Evolutionary conservation across 2,329 filamentous ascomycete genomes (phyloP), one percentile per base, ranked within the genome.

Genomic region (Penicillium digitatum): DNA sequence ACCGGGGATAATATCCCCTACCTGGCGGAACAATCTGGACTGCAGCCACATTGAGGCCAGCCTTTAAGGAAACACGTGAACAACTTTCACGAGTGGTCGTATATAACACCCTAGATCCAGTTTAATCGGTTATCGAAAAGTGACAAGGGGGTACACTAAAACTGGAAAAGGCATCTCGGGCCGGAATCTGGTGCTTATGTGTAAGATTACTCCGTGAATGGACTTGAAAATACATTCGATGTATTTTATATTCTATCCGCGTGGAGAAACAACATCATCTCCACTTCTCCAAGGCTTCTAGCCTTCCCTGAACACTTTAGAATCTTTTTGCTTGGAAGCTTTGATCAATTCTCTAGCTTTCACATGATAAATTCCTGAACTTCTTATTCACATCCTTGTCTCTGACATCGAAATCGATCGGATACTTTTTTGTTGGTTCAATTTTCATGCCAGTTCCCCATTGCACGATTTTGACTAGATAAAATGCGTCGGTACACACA

Each of bases 401-500:
- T 29, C 24, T 38, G 40, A 20, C 34, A 48, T 48, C 18, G 34
- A 39, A 40, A 48, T 22, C 35, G 3, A 26, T 45, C 48, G 35
- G 31, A 12, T 40, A 37, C n/a, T 51, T 51, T 54, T 54, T 39
- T 35, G 35, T 56, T 24, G 27, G 39, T 42, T 48, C 45, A 18
- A 34, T 38, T 34, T 31, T 39, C 49, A 55, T 52, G 49, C 55
- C 46, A 47, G 44, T 52, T 35, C 32, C 39, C 45, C 48, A 50
- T 50, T 44, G 37, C 26, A 24, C 14, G 16, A 42, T 14, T 48
- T 24, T 35, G 42, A 52, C 44, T 56, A 37, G 54, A 54, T 48
- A 58, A 52, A 38, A 60, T 59, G 59, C 52, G 9, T 51, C 40
- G 39, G 45, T 32, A 45, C 51, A 54, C 52, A 18, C 47, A 45